Conservation (phyloP, 768 basidiomycete species). For the Termitomyces sp. region DNA sequence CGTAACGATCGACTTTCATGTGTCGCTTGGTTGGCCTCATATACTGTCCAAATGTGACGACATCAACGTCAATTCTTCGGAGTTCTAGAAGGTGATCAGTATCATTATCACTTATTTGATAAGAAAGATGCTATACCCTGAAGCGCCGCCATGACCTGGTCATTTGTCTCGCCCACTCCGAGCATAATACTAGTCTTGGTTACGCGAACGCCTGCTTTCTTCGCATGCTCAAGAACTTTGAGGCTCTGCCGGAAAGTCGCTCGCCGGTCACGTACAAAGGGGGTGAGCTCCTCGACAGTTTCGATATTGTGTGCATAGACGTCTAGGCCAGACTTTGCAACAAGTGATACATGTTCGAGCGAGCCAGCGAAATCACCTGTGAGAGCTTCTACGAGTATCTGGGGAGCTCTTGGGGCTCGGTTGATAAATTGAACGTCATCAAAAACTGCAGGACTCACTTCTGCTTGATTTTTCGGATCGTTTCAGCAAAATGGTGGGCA, state of each 20-base stretch:
- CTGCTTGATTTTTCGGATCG: slow-evolving; percentile 91
- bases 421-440: not conserved
- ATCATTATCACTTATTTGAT: not conserved
- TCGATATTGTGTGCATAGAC: slow-evolving; percentile 99
- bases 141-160: slow-evolving; percentile 78
- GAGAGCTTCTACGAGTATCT: slow-evolving; percentile 93
- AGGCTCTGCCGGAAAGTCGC: slow-evolving; percentile 88
- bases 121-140: slow-evolving; percentile 40
- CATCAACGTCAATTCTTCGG: slow-evolving; percentile 84
- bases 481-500: slow-evolving; percentile 91
- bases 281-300: slow-evolving; percentile 91
- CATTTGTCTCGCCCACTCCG: slow-evolving; percentile 86
- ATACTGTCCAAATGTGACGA: slow-evolving; percentile 99
- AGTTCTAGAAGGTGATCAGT: slow-evolving; percentile 53
- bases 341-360: slow-evolving; percentile 65
- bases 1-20: slow-evolving; percentile 98
- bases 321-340: slow-evolving; percentile 91
- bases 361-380: slow-evolving; percentile 91
- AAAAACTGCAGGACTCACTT: slow-evolving; percentile 48
- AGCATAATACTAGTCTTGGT: slow-evolving; percentile 99
- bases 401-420: slow-evolving; percentile 63
- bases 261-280: slow-evolving; percentile 90
- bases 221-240: slow-evolving; percentile 75
- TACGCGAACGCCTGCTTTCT: slow-evolving; percentile 75
- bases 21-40: slow-evolving; percentile 99